These are phyloP conservation scores for Ogataea trehalophila DNA, from an alignment of 805 yeast genomes.

Conservation along the genomic window DNA sequence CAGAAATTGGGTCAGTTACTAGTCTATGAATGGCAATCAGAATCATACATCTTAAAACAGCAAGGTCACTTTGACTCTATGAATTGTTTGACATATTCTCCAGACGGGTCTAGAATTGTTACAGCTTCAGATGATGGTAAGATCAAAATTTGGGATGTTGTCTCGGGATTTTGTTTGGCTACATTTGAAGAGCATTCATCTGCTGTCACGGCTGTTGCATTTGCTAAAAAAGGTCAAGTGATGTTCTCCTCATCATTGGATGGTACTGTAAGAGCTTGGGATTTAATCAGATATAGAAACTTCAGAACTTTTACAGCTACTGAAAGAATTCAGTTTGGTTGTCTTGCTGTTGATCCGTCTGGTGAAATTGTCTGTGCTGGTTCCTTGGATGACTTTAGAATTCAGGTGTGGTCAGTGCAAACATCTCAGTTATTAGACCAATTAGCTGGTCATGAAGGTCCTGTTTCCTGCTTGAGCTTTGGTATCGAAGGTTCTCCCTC, in stretches of 20 bases:
- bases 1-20: slow-evolving; percentile 84
- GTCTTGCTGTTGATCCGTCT: slow-evolving; percentile 92
- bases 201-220: slow-evolving; percentile 81
- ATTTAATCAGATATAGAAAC: slow-evolving; percentile 84
- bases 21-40: slow-evolving; percentile 99
- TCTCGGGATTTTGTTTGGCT: slow-evolving; percentile 85
- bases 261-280: slow-evolving; percentile 98
- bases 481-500: slow-evolving; percentile 66
- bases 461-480: slow-evolving; percentile 81
- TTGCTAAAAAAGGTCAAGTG: slow-evolving; percentile 87
- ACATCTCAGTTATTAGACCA: slow-evolving; percentile 87
- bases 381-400: slow-evolving; percentile 80
- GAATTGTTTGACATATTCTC: slow-evolving; percentile 80
- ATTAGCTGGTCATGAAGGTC: slow-evolving; percentile 92
- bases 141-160: slow-evolving; percentile 92
- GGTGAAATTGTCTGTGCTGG: slow-evolving; percentile 98
- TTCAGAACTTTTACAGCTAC: slow-evolving; percentile 94
- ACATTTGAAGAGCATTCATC: slow-evolving; percentile 90
- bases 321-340: slow-evolving; percentile 77
- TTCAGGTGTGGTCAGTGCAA: slow-evolving; percentile 96
- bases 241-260: slow-evolving; percentile 88
- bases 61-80: slow-evolving; percentile 96
- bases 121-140: slow-evolving; percentile 97
- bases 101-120: slow-evolving; percentile 88
- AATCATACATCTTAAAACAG: slow-evolving; percentile 88